Percentiles rank a stretch among this genome's conserved stretches.
These are phyloP conservation scores for Talaromyces thailandensis DNA, from an alignment of 495 filamentous ascomycete species.

Conservation along the genomic window DNA sequence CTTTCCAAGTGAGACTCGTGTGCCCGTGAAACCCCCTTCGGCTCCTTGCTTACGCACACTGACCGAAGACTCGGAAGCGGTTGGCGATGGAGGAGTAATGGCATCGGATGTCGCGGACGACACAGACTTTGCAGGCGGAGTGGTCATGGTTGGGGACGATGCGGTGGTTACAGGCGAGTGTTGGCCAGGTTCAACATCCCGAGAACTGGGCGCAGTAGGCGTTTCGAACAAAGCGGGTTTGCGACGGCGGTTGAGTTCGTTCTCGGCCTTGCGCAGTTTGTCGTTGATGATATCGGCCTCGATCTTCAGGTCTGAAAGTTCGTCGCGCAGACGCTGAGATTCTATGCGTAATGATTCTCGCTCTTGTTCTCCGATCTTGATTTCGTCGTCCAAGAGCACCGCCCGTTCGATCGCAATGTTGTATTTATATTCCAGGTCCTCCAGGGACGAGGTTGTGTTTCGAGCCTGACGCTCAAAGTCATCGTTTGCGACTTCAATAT, in stretches of 20 bases:
- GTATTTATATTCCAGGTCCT: constrained; percentile 95
- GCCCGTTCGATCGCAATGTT: constrained; percentile 85
- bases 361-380: constrained; percentile 82
- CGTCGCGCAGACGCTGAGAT: constrained; percentile 76
- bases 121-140: constrained; percentile 57
- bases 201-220: constrained; percentile 39
- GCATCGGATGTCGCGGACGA: constrained; percentile 66
- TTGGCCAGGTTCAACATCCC: constrained; percentile 38
- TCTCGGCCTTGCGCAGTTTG: constrained; percentile 68
- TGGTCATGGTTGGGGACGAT: constrained; percentile 64
- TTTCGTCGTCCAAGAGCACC: constrained; percentile 92
- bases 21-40: constrained; percentile 18
- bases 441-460: constrained; percentile 86
- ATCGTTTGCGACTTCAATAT: constrained; percentile 97
- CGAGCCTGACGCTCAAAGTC: constrained; percentile 94
- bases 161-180: constrained; percentile 54
- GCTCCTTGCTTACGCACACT: constrained; percentile 25
- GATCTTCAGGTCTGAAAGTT: constrained; percentile 84
- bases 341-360: constrained; percentile 81
- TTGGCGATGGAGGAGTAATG: constrained; percentile 62
- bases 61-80: constrained; percentile 43
- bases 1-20: constrained; percentile 22
- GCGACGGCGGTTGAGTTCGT: constrained; percentile 40
- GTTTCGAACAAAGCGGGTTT: constrained; percentile 41
- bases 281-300: constrained; percentile 91